Evolutionary conservation across 2,329 filamentous ascomycete genomes (phyloP), one percentile per base, ranked within the genome.

Genomic region (Fusarium gaditjirri): DNA sequence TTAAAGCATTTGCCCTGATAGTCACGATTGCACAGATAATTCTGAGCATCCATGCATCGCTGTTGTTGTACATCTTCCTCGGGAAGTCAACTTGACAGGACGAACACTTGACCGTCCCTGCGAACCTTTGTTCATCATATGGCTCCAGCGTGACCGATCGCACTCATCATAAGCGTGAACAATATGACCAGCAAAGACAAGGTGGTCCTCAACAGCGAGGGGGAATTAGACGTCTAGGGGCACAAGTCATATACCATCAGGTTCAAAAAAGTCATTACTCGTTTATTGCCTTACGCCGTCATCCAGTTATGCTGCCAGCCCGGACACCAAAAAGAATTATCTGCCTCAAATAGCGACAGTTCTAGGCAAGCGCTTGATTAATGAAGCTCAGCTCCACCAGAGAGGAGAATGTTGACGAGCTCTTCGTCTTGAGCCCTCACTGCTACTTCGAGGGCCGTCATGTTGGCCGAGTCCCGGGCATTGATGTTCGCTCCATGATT

Each of bases 371-470:
- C 25, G 3, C 27, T 25, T 11, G 21, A 54, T 42, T 25, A 43
- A 25, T 55, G 52, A 55, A 55, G 52, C 36, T 55, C 52, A 55
- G 52, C 52, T 55, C 52, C 52, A 25, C 52, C 52, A 16, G 52
- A 55, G n/a, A 55, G 52, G 27, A 43, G 52, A 55, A 33, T 12
- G 21, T 55, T 42, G 25, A 55, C 52, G 16, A 31, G 52, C 52
- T 55, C 52, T 54, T 54, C 52, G 17, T 55, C 52, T 23, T 55
- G 52, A 33, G 52, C 52, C 38, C 52, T 55, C 25, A 55, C 52
- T 27, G 52, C 52, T 25, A 43, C 52, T 42, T 55, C 36, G 9
- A 55, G 52, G 9, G 36, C 36, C 35, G 52, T 55, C 52, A 55
- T 55, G n/a, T 55, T 43, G 52, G 27, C 52, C 27, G 52, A 55